These are phyloP conservation scores for Saksenaea vasiformis DNA, from an alignment of 371 early-diverging fungal species.

Conservation along the genomic window DNA sequence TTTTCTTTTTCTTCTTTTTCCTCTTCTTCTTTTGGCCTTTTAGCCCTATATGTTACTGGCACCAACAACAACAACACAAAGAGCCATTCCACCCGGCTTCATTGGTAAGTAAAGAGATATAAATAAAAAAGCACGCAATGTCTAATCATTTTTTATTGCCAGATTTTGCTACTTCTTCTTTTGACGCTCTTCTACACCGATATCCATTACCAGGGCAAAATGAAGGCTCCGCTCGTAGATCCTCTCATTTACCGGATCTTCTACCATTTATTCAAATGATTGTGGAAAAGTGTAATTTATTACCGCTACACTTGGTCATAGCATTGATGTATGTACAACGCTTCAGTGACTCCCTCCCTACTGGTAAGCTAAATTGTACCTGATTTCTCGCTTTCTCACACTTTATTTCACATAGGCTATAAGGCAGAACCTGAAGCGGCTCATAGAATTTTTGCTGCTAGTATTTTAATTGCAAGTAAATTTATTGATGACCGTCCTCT, in stretches of 20 bases:
- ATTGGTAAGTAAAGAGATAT: conserved; percentile 30
- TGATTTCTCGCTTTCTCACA: background rate
- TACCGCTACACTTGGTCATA: conserved; percentile 46
- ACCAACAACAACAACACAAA: conserved; percentile 20
- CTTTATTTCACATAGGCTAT: conserved; percentile 25
- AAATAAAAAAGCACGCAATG: background rate
- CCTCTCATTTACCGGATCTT: conserved; percentile 42
- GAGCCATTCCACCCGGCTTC: conserved; percentile 42
- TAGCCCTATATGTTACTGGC: conserved; percentile 23
- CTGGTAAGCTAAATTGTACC: conserved; percentile 20
- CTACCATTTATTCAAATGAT: conserved; percentile 49
- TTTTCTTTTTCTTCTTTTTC: conserved; percentile 34
- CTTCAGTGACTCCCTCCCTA: conserved; percentile 40
- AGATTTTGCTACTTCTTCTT: conserved; percentile 52
- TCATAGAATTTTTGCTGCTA: conserved; percentile 54
- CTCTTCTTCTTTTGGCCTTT: conserved; percentile 35
- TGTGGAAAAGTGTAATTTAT: conserved; percentile 49
- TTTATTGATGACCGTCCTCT: conserved; percentile 47
- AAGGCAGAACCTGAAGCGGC: conserved; percentile 52
- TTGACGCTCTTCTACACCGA: conserved; percentile 48
- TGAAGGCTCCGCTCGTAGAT: conserved; percentile 15
- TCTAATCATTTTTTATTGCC: conserved; percentile 1
- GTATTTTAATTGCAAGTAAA: conserved; percentile 49
- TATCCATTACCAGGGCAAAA: background rate
- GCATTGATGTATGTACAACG: conserved; percentile 54